These are phyloP conservation scores for Ophiocordyceps robertsii DNA, from an alignment of 2,329 filamentous ascomycete genomes.

Conservation along the genomic window DNA sequence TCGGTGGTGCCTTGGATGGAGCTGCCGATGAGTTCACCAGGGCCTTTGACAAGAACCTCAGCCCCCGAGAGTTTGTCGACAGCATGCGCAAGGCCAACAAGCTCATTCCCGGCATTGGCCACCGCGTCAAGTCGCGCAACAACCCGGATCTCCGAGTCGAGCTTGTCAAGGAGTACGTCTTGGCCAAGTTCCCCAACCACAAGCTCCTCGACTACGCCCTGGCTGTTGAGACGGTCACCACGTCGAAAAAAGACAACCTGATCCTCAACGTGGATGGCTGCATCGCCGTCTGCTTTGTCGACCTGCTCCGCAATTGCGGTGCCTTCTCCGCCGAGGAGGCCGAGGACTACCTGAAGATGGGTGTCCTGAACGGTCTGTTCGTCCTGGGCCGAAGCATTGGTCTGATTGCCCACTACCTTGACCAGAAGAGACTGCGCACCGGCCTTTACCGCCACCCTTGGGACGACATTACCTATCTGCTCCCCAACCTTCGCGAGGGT, in stretches of 20 bases:
- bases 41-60: conserved; percentile 95
- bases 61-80: conserved; percentile 97
- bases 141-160: conserved; percentile 99
- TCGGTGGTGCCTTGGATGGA: conserved; percentile 95
- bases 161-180: conserved; percentile 97
- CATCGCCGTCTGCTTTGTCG: conserved; percentile 97
- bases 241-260: conserved; percentile 99
- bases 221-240: conserved; percentile 94
- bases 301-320: conserved; percentile 93
- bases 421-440: conserved; percentile 98
- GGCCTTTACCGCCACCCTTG: conserved; percentile 98
- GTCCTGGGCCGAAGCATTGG: conserved; percentile 93
- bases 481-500: conserved; percentile 63
- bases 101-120: conserved; percentile 97
- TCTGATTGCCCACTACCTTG: conserved; percentile 98
- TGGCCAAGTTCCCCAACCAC: conserved; percentile 93
- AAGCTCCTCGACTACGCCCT: conserved; percentile 98
- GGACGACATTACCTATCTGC: conserved; percentile 95
- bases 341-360: conserved; percentile 98
- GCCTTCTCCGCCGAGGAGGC: conserved; percentile 93
- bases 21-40: conserved; percentile 97
- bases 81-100: conserved; percentile 99
- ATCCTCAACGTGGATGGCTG: conserved; percentile 98
- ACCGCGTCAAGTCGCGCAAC: conserved; percentile 99
- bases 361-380: conserved; percentile 98